Base-by-base conservation (phyloP, 495 filamentous ascomycete genomes). In the Penicillium malachiteum region DNA sequence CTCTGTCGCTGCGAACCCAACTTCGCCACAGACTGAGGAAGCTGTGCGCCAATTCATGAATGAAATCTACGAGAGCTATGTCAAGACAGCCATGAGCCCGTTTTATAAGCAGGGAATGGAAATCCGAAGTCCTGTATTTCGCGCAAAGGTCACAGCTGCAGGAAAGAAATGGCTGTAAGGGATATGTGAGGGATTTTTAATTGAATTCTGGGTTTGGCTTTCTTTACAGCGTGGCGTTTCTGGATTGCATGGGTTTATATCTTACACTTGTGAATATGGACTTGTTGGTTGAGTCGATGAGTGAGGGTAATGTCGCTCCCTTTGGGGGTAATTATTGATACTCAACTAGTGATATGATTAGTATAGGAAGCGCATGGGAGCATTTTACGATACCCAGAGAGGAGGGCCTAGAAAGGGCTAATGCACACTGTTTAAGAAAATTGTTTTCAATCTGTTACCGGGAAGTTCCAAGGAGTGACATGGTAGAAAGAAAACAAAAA, bases 41-140 rank as follows among this genome's bases (percentile, higher is more conserved):
- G 93, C 94, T 0, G 87, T 97, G 55, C 81, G 90, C 63, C 87
- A 88, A 71, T 98, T 98, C 75, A 95, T 98, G 76, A 78, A 77
- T 5, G 94, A 98, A 67, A 88, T 96, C 11, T 97, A 96, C 70
- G 94, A 97, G 71, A 86, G 80, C 54, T 98, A 93, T 82, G 80
- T 96, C 43, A 98, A 98, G 80, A 88, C 90, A n/a, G 82, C 92
- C 38, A 97, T 98, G 94, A 96, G 84, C 69, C 94, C 94, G 34
- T 98, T 98, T 72, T 96, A 95, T 72, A 75, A 81, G 50, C 80
- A 85, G 44, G 89, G 93, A 63, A 88, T 87, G 83, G 83, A 87
- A 68, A 85, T 98, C 33, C 81, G 78, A 69, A 96, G 91, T 70
- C 84, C 89, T 0, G 84, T 97, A 3, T 98, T 98, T 68, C 79